phyloP scores from a whole-genome alignment of 805 yeast genomes.

The Suhomyces tanzawaensis region DNA sequence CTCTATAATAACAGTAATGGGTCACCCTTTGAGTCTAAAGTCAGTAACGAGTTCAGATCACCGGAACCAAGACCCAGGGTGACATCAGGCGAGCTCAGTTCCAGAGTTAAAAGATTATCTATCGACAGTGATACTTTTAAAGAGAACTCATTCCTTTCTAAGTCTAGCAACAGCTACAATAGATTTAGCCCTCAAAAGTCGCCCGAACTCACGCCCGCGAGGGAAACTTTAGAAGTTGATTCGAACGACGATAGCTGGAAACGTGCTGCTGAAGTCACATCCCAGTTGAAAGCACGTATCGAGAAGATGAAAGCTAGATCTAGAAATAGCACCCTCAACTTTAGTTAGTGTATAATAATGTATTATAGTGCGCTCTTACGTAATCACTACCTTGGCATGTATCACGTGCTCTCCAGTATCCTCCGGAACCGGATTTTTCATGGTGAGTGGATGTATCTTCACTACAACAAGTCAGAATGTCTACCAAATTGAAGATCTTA shows the following conservation, averaged over 20 bases:
- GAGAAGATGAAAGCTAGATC: conserved; percentile 81
- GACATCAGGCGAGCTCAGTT: conserved; percentile 37
- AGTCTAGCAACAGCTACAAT: conserved; percentile 19
- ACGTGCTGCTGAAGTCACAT: conserved; percentile 86
- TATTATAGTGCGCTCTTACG: background rate
- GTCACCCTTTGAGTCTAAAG: conserved; percentile 8
- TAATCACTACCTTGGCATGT: background rate
- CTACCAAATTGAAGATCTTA: conserved; percentile 61
- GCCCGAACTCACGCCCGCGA: conserved; percentile 15
- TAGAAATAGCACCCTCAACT: conserved; percentile 12
- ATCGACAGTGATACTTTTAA: conserved; percentile 18
- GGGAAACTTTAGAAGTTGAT: conserved; percentile 33
- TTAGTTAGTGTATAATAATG: conserved; percentile 3
- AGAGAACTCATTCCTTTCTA: conserved; percentile 9
- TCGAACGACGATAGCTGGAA: conserved; percentile 73
- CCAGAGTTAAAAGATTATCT: conserved; percentile 39
- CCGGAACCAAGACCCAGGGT: conserved; percentile 16
- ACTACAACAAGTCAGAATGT: conserved; percentile 3
- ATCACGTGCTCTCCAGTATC: background rate
- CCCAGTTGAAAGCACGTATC: conserved; percentile 79
- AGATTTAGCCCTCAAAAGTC: conserved; percentile 20
- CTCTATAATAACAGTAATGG: conserved; percentile 5
- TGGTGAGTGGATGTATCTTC: background rate
- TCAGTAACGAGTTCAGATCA: conserved; percentile 6
- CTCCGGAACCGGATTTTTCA: background rate